Conservation (phyloP, 805 yeast genomes). For the Blastobotrys terrestris region DNA sequence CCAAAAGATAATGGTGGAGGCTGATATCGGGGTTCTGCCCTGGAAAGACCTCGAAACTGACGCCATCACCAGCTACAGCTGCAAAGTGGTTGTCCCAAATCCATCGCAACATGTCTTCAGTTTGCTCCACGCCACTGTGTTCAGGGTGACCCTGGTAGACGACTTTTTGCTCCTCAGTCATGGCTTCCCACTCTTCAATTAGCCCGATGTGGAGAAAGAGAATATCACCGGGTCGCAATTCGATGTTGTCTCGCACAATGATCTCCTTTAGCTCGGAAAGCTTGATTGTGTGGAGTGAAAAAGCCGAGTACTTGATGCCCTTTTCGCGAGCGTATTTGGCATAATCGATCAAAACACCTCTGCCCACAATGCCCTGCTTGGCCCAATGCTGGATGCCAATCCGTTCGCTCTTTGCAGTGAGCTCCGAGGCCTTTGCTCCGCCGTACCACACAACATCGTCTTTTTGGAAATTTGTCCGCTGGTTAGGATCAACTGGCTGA, state of each 20-base stretch:
- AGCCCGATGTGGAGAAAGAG: slow-evolving; percentile 30
- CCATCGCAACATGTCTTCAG: slow-evolving; percentile 25
- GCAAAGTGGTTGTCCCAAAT: slow-evolving; percentile 28
- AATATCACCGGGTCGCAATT: slow-evolving; percentile 29
- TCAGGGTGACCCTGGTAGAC: slow-evolving; percentile 8
- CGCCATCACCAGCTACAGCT: slow-evolving; percentile 28
- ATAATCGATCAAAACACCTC: slow-evolving; percentile 32
- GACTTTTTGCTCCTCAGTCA: slow-evolving; percentile 11
- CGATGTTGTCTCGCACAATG: slow-evolving; percentile 22
- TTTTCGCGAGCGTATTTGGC: slow-evolving; percentile 26
- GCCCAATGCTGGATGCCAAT: slow-evolving; percentile 25
- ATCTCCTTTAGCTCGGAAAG: slow-evolving; percentile 21
- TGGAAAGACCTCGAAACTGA: slow-evolving; percentile 27
- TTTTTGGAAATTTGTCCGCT: background rate
- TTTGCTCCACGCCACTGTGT: slow-evolving; percentile 25
- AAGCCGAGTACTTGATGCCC: slow-evolving; percentile 25
- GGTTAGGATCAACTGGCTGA: slow-evolving; percentile 18
- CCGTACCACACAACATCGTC: slow-evolving; percentile 19
- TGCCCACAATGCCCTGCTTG: slow-evolving; percentile 29
- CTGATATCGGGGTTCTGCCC: slow-evolving; percentile 7
- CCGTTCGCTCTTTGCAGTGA: slow-evolving; percentile 14
- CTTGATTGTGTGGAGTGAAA: slow-evolving; percentile 23
- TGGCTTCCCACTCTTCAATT: slow-evolving; percentile 23
- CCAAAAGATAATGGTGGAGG: slow-evolving; percentile 18
- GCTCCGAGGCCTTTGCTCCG: slow-evolving; percentile 20